Evolutionary conservation across 208 protist species (phyloP).

Genomic region (Leishmania tarentolae): DNA sequence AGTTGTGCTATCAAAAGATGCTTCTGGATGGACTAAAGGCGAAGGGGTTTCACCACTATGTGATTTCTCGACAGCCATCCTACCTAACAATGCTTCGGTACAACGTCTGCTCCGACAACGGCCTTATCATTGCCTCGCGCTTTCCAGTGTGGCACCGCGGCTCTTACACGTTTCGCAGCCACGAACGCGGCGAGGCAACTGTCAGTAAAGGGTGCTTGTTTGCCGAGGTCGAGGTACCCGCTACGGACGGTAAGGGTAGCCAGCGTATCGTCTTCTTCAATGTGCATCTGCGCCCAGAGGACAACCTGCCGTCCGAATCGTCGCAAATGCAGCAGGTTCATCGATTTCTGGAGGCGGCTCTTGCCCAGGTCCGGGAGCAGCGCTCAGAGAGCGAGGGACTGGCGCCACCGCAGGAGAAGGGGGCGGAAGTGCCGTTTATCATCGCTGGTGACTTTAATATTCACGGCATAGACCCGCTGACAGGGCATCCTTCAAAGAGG

Average conservation of each 20-base stretch:
- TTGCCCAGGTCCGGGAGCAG: slow-evolving; percentile 56
- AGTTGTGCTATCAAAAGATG: slow-evolving; percentile 73
- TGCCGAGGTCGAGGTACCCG: slow-evolving; percentile 77
- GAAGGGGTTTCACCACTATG: slow-evolving; percentile 83
- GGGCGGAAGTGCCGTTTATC: slow-evolving; percentile 57
- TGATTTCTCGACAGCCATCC: slow-evolving; percentile 82
- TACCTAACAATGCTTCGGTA: slow-evolving; percentile 83
- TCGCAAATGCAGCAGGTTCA: slow-evolving; percentile 79
- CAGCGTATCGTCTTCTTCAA: slow-evolving; percentile 81
- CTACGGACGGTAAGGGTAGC: slow-evolving; percentile 15
- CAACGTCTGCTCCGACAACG: slow-evolving; percentile 81
- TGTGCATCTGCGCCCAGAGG: slow-evolving; percentile 80
- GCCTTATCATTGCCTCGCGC: slow-evolving; percentile 85
- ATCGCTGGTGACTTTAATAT: slow-evolving; percentile 89
- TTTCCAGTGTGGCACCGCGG: slow-evolving; percentile 82
- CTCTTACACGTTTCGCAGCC: slow-evolving; percentile 81
- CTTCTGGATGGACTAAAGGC: slow-evolving; percentile 74
- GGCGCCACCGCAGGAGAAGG: background rate
- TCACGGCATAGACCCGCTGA: slow-evolving; percentile 64
- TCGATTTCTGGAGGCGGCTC: slow-evolving; percentile 64
- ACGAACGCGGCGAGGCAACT: slow-evolving; percentile 39
- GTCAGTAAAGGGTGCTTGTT: slow-evolving; percentile 82
- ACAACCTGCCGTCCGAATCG: slow-evolving; percentile 49
- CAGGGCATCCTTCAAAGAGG: slow-evolving; percentile 43
- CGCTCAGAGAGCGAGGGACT: background rate